Conservation (phyloP, 2,329 filamentous ascomycete genomes). For the Xylaria polymorpha region DNA sequence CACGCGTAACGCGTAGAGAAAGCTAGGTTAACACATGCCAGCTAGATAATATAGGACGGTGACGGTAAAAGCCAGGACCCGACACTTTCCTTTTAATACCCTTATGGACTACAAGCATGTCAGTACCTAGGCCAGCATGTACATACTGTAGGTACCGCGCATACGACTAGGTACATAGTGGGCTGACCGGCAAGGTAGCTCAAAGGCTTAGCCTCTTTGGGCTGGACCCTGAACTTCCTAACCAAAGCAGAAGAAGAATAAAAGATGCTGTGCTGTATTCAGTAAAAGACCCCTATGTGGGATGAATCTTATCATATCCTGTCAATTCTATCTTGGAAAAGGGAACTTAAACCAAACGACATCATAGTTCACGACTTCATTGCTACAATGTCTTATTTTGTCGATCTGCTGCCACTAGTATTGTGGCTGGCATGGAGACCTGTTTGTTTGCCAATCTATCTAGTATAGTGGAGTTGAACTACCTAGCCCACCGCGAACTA, state of each 20-base stretch:
- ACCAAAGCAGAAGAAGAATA: not conserved
- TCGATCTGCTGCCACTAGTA: constrained; percentile 5
- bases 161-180: too few relatives aligned
- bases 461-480: not conserved
- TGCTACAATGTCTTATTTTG: constrained; percentile 3
- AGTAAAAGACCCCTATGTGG: too few relatives aligned
- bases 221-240: not conserved
- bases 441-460: not conserved
- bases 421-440: constrained; percentile 5
- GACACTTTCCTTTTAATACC: not conserved
- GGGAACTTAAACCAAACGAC: not conserved
- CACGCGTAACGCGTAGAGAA: not conserved
- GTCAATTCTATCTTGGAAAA: not conserved
- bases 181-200: not conserved
- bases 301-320: too few relatives aligned
- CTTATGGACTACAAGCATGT: not conserved
- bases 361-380: not conserved
- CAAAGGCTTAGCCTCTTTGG: not conserved
- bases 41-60: not conserved
- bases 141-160: too few relatives aligned
- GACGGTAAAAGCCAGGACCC: not conserved
- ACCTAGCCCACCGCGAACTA: not conserved
- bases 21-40: not conserved
- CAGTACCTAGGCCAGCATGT: too few relatives aligned
- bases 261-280: not conserved